These are phyloP conservation scores for Nemania sp. DNA, from an alignment of 2,329 filamentous ascomycete genomes.

Conservation along the genomic window DNA sequence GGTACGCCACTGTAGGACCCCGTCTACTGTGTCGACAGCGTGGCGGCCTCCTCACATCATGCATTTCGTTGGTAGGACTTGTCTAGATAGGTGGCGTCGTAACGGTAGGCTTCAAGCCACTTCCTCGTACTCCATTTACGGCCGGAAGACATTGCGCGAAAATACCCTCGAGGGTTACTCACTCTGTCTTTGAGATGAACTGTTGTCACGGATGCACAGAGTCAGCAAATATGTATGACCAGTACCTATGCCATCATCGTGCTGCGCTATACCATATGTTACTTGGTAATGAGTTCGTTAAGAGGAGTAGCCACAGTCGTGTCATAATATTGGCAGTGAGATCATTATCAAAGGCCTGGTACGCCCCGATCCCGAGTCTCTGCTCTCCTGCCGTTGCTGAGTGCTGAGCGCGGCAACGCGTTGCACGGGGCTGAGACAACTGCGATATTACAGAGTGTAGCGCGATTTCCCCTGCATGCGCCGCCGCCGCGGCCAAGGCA, in stretches of 20 bases:
- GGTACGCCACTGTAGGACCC: background rate
- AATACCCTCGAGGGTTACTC: background rate
- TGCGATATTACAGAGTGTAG: slow-evolving; percentile 20
- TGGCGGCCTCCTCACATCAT: slow-evolving; percentile 7
- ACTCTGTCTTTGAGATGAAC: background rate
- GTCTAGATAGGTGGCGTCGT: background rate
- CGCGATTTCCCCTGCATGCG: slow-evolving; percentile 25
- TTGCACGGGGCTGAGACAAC: slow-evolving; percentile 28
- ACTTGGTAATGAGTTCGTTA: background rate
- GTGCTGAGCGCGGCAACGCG: background rate
- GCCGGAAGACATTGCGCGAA: background rate
- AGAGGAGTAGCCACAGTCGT: background rate
- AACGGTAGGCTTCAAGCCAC: slow-evolving; percentile 1
- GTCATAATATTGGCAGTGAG: background rate
- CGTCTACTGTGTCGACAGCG: slow-evolving; percentile 2
- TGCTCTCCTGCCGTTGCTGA: background rate
- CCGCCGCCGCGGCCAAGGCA: slow-evolving; percentile 8
- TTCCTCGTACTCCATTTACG: background rate
- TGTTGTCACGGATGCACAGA: background rate
- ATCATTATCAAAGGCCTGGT: background rate
- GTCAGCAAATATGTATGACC: background rate
- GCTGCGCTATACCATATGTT: background rate
- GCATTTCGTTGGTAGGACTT: background rate
- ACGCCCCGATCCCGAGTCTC: background rate
- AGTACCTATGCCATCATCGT: background rate